These are phyloP conservation scores for Pseudogymnoascus sp. DNA, from an alignment of 2,329 filamentous ascomycete genomes.

Conservation along the genomic window DNA sequence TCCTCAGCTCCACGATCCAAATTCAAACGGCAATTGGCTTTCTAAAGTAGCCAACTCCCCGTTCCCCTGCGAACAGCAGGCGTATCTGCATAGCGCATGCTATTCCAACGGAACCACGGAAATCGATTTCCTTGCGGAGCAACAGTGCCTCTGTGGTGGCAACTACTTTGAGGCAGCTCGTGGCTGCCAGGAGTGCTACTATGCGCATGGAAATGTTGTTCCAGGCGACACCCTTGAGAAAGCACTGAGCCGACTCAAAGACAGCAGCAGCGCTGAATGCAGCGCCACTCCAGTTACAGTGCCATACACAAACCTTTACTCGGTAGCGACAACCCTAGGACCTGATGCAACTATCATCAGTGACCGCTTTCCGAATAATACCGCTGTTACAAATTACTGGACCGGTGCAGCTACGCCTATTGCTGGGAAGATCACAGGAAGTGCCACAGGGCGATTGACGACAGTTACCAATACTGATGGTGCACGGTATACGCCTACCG, in stretches of 20 bases:
- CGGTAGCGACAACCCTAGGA: no score
- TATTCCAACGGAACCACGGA: conserved; percentile 11
- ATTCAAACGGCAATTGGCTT: background rate
- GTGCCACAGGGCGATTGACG: background rate
- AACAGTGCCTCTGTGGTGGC: conserved; percentile 13
- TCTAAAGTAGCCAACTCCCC: background rate
- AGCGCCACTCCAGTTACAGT: background rate
- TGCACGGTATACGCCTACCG: background rate
- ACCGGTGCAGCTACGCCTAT: background rate
- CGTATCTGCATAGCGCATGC: background rate
- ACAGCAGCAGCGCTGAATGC: background rate
- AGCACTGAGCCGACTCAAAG: background rate
- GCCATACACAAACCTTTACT: background rate
- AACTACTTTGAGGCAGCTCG: background rate
- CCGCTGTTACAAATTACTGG: background rate
- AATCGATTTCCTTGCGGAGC: conserved; percentile 13
- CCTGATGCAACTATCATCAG: background rate
- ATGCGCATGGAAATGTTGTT: background rate
- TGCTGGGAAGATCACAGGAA: background rate
- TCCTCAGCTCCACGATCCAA: background rate
- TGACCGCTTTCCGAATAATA: background rate
- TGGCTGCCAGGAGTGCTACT: conserved; percentile 7
- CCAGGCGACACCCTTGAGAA: background rate
- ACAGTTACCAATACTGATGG: background rate
- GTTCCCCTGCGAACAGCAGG: background rate